Evolutionary conservation across 129 eudicot species (phyloP).

Genomic region (Flaveria sonorensis): DNA sequence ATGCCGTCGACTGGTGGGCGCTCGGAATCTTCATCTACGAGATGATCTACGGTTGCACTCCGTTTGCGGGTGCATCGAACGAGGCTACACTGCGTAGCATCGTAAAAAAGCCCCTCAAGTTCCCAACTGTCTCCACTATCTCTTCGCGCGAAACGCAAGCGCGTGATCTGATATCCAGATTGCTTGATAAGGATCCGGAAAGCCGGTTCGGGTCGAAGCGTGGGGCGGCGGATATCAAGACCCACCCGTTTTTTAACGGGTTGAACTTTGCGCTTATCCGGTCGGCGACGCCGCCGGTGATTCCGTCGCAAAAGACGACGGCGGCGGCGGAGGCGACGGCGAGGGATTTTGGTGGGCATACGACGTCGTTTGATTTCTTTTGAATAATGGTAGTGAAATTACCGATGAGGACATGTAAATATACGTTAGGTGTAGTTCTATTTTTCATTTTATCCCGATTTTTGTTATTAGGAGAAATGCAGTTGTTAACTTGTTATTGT

Average conservation of each 20-base stretch:
- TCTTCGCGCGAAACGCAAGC: slow-evolving; percentile 61
- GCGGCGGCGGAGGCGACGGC: slow-evolving; percentile 18
- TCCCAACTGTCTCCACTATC: slow-evolving; percentile 50
- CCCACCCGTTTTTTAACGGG: slow-evolving; percentile 84
- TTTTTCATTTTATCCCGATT: slow-evolving; percentile 31
- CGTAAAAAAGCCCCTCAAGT: slow-evolving; percentile 49
- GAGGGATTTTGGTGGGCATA: slow-evolving; percentile 20
- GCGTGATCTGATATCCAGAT: slow-evolving; percentile 62
- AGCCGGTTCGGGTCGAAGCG: slow-evolving; percentile 75
- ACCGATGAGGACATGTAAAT: slow-evolving; percentile 36
- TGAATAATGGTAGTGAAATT: slow-evolving; percentile 25
- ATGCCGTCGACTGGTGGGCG: slow-evolving; percentile 99
- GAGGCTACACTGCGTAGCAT: slow-evolving; percentile 75
- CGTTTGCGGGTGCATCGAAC: slow-evolving; percentile 71
- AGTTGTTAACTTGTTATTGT: slow-evolving; percentile 7
- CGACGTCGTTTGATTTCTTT: slow-evolving; percentile 65
- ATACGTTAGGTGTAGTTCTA: slow-evolving; percentile 27
- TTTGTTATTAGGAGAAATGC: slow-evolving; percentile 19
- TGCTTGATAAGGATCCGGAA: slow-evolving; percentile 67
- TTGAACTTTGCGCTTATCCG: slow-evolving; percentile 83
- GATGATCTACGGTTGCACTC: slow-evolving; percentile 88
- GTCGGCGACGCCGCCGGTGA: slow-evolving; percentile 62
- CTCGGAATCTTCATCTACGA: slow-evolving; percentile 85
- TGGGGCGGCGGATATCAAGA: slow-evolving; percentile 86
- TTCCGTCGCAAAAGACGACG: slow-evolving; percentile 38